These are phyloP conservation scores for Serendipita sp. DNA, from an alignment of 1,284 basidiomycete genomes.

Conservation along the genomic window DNA sequence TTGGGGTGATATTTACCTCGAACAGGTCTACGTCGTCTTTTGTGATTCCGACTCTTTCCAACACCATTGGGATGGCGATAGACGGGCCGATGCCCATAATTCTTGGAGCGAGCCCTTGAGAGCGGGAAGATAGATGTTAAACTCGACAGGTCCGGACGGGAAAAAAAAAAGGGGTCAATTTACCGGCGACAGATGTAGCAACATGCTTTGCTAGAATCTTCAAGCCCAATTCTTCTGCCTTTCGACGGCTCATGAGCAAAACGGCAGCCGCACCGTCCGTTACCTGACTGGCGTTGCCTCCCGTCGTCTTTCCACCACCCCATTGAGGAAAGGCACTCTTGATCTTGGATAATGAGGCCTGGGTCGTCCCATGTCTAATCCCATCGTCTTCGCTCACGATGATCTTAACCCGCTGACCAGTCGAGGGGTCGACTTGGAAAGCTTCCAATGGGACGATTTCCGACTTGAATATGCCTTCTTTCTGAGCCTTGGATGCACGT, in stretches of 20 bases:
- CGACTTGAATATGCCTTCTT: conserved; percentile 50
- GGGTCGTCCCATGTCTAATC: conserved; percentile 63
- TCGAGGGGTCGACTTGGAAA: conserved; percentile 34
- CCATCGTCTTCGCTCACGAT: conserved; percentile 67
- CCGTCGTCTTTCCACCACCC: conserved; percentile 64
- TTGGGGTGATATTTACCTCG: conserved; percentile 35
- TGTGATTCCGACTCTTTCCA: conserved; percentile 51
- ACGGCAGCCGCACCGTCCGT: conserved; percentile 83
- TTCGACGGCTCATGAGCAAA: conserved; percentile 71
- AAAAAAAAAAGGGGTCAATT: conserved; percentile 15
- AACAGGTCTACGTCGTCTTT: conserved; percentile 65
- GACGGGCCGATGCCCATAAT: conserved; percentile 77
- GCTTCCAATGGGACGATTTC: conserved; percentile 77
- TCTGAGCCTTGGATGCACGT: conserved; percentile 49
- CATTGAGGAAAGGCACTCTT: conserved; percentile 79
- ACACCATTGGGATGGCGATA: conserved; percentile 54
- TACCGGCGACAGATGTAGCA: conserved; percentile 57
- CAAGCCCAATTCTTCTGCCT: conserved; percentile 68
- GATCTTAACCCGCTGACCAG: conserved; percentile 41
- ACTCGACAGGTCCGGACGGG: not conserved
- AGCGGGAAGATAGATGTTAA: too few species aligned
- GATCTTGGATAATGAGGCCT: conserved; percentile 53
- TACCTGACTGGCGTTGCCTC: conserved; percentile 78
- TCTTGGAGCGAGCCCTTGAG: conserved; percentile 50
- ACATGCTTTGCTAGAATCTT: conserved; percentile 67